Evolutionary conservation across 139 green algal genomes (phyloP).

Genomic region (Chlorella vulgaris): DNA sequence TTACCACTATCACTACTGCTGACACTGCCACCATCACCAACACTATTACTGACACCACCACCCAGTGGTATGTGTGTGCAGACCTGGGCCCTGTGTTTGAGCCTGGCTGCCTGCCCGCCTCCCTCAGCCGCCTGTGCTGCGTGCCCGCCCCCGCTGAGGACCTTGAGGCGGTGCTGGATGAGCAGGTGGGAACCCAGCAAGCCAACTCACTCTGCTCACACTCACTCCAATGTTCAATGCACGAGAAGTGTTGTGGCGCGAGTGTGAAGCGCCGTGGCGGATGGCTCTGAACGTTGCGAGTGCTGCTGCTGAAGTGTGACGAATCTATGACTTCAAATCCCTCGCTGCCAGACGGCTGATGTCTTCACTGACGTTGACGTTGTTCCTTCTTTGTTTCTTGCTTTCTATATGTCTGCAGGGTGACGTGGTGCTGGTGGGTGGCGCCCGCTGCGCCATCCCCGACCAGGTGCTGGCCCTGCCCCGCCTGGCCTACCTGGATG

Average conservation of each 20-base stretch:
- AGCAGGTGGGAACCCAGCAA: too few relatives aligned
- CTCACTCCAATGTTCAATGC: too few relatives aligned
- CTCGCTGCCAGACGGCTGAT: too few relatives aligned
- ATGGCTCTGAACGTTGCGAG: too few relatives aligned
- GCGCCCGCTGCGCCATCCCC: not conserved
- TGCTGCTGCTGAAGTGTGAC: too few relatives aligned
- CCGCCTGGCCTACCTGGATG: slow-evolving; percentile 7
- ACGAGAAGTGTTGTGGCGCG: too few relatives aligned
- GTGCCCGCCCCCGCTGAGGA: not conserved
- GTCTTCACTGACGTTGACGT: not conserved
- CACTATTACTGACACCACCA: not conserved
- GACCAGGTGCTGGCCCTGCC: slow-evolving; percentile 8
- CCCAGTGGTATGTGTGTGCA: not conserved
- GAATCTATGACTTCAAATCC: too few relatives aligned
- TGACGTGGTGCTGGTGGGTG: not conserved
- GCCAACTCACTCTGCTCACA: too few relatives aligned
- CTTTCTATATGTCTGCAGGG: too few relatives aligned
- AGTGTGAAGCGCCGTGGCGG: too few relatives aligned
- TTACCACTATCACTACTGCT: not conserved
- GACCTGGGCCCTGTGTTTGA: slow-evolving; percentile 1
- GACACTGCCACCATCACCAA: not conserved
- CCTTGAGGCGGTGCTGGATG: too few relatives aligned
- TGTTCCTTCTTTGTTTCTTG: too few relatives aligned
- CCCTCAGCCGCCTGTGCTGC: slow-evolving; percentile 15
- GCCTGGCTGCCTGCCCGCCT: slow-evolving; percentile 1